Percentiles rank a stretch among this genome's conserved stretches.
Conservation (phyloP, 2,329 filamentous ascomycete genomes). For the Fusarium compactum region DNA sequence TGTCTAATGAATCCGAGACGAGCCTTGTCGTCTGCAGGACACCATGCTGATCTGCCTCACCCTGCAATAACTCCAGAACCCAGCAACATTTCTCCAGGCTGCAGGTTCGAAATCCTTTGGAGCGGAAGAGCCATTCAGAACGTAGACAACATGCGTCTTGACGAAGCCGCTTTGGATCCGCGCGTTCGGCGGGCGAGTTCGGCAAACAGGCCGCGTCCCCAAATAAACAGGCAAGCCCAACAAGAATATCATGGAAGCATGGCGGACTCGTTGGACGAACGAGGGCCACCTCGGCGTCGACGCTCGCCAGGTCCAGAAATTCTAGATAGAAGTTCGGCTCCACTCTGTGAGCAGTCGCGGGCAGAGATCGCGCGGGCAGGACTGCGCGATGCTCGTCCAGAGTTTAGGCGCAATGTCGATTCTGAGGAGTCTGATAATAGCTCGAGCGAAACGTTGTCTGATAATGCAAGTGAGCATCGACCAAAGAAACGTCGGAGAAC, state of each 20-base stretch:
- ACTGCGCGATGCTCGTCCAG: neutral
- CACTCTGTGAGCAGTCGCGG: neutral
- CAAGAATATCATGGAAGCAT: accelerated
- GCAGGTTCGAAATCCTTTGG: neutral
- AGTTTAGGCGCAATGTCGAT: accelerated
- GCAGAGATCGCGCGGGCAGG: neutral
- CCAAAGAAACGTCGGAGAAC: neutral
- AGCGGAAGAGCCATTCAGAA: neutral
- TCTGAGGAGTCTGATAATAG: accelerated
- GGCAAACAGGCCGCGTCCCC: too few species aligned
- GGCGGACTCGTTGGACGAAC: neutral
- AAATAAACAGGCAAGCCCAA: neutral
- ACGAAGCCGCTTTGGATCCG: neutral
- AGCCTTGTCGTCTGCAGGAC: neutral
- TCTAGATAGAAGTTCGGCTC: neutral
- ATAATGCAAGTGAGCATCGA: neutral
- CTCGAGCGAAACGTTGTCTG: neutral
- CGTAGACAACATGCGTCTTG: neutral
- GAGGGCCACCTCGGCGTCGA: too few species aligned
- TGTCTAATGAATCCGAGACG: neutral
- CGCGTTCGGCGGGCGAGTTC: too few species aligned
- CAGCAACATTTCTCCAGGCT: neutral
- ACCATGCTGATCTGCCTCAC: neutral
- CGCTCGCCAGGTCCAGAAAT: too few species aligned
- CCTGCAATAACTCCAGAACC: neutral